These are phyloP conservation scores for Astrephomene gubernaculifera DNA, from an alignment of 139 green algal species.

Conservation along the genomic window DNA sequence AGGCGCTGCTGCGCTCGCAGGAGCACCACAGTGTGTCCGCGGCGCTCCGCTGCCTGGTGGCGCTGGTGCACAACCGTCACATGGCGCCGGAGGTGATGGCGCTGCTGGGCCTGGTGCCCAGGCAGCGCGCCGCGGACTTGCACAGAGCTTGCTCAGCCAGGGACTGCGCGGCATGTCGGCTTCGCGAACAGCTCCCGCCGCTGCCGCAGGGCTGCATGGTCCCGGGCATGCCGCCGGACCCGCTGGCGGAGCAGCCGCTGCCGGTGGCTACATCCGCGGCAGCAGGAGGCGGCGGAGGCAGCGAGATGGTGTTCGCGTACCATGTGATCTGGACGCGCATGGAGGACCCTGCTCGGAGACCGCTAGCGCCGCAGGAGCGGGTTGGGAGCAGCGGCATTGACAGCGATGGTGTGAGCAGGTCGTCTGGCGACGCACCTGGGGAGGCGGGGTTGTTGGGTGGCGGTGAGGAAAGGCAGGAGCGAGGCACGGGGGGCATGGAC, in stretches of 20 bases:
- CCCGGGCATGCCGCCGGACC: background rate
- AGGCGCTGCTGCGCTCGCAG: constrained; percentile 2
- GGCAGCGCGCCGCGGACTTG: background rate
- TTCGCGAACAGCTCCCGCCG: constrained; percentile 30
- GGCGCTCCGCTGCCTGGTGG: constrained; percentile 55
- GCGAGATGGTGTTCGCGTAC: background rate
- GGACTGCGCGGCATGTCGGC: constrained; percentile 19
- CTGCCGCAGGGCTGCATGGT: background rate
- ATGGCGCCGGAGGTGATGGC: constrained; percentile 47
- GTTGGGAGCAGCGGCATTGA: no score
- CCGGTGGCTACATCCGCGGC: background rate
- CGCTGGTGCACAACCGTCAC: constrained; percentile 41
- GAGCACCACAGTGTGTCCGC: constrained; percentile 26
- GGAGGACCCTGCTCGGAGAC: background rate
- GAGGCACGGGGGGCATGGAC: no score
- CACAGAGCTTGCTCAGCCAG: background rate
- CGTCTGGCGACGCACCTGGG: background rate
- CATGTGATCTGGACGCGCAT: constrained; percentile 8
- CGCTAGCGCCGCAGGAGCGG: background rate
- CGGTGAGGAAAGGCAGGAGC: no score
- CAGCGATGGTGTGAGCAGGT: background rate
- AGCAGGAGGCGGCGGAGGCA: background rate
- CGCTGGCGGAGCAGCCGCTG: constrained; percentile 18
- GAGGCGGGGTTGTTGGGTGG: no score
- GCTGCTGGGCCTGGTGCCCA: constrained; percentile 46